A percentile compares a stretch with the other conserved stretches of the same genome.
phyloP scores from a whole-genome alignment of 192 early-diverging fungal genomes.

The Coemansia sp. region DNA sequence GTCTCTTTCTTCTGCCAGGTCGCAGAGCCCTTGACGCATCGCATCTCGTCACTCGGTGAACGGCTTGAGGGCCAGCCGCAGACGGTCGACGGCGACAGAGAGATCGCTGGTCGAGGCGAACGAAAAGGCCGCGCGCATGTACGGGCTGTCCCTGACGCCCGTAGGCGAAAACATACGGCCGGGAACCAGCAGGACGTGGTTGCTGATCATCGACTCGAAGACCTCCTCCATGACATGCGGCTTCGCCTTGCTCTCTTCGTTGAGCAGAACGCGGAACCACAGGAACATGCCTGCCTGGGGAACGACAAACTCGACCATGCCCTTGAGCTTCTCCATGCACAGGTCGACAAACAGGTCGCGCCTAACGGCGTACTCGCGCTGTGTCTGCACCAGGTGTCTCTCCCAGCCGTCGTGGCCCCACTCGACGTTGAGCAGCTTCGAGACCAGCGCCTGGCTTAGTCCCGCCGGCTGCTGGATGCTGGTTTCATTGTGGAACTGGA shows the following conservation, averaged over 20 bases:
- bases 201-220: constrained; percentile 60
- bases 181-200: constrained; percentile 71
- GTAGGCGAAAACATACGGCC: constrained; percentile 59
- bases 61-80: constrained; percentile 57
- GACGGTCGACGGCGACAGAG: constrained; percentile 59
- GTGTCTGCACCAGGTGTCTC: constrained; percentile 64
- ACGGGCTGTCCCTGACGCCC: constrained; percentile 52
- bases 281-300: constrained; percentile 88
- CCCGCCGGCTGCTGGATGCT: constrained; percentile 83
- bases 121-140: constrained; percentile 68
- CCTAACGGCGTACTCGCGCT: constrained; percentile 70
- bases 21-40: no score
- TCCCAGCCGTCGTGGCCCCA: constrained; percentile 83
- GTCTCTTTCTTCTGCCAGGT: no score
- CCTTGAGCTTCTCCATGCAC: constrained; percentile 62
- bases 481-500: constrained; percentile 78
- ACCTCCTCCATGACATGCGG: constrained; percentile 58
- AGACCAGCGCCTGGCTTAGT: constrained; percentile 73
- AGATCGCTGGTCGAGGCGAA: constrained; percentile 61
- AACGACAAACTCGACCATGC: constrained; percentile 57
- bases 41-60: constrained; percentile 28
- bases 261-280: constrained; percentile 67
- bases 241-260: constrained; percentile 37
- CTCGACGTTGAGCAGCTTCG: constrained; percentile 62
- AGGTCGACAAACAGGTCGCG: constrained; percentile 65